A percentile compares a stretch with the other conserved stretches of the same genome.
These are phyloP conservation scores for Penicillium ucsense DNA, from an alignment of 495 filamentous ascomycete genomes.

Conservation along the genomic window DNA sequence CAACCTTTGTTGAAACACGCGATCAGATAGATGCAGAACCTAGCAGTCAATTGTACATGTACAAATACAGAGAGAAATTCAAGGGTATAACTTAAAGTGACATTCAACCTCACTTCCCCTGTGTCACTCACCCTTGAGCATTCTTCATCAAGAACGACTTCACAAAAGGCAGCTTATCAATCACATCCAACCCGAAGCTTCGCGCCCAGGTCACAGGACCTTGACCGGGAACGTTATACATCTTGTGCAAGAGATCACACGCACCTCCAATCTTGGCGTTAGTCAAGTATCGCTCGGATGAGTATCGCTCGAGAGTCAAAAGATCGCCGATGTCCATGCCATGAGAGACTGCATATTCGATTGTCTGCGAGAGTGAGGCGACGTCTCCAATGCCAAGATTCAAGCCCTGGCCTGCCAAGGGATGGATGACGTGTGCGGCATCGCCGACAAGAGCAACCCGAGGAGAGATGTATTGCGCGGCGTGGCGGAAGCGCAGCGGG, in stretches of 20 bases:
- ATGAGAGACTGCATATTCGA: constrained; percentile 67
- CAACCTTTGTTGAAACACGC: too few species aligned
- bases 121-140: constrained; percentile 51
- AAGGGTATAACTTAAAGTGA: too few species aligned
- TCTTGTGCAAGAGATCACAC: constrained; percentile 86
- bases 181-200: constrained; percentile 63
- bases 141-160: constrained; percentile 86
- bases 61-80: constrained; percentile 1
- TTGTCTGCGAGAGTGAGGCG: constrained; percentile 58
- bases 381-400: constrained; percentile 91
- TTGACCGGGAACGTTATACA: constrained; percentile 63
- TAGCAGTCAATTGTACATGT: constrained; percentile 2
- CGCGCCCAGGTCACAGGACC: constrained; percentile 70
- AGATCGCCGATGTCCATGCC: constrained; percentile 75
- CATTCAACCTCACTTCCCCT: too few species aligned
- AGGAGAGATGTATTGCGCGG: constrained; percentile 81
- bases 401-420: constrained; percentile 86
- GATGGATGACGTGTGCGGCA: constrained; percentile 90
- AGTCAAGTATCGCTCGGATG: constrained; percentile 62
- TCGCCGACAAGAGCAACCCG: constrained; percentile 86
- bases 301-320: constrained; percentile 70
- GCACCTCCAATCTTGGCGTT: constrained; percentile 85
- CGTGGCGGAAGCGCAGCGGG: constrained; percentile 82
- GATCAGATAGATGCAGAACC: too few species aligned
- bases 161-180: constrained; percentile 66